A percentile compares a stretch with the other conserved stretches of the same genome.
Conservation (phyloP, 768 basidiomycete species). For the Heimioporus sp. region DNA sequence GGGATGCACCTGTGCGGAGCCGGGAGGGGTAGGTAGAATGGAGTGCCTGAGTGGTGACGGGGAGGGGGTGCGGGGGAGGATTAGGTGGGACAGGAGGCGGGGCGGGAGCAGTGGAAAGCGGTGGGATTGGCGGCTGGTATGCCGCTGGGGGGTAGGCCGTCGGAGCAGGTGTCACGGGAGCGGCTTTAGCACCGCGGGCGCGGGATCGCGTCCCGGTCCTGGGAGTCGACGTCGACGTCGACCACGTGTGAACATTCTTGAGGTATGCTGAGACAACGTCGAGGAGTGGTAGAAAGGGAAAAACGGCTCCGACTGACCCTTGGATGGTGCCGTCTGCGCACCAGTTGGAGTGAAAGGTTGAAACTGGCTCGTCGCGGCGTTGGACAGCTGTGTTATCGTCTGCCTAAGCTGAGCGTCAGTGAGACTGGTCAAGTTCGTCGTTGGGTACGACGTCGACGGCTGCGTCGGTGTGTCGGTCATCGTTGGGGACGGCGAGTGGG, state of each 20-base stretch:
- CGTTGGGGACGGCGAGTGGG: not conserved
- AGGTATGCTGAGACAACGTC: conserved; percentile 45
- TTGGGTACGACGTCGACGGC: conserved; percentile 31
- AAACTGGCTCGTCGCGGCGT: conserved; percentile 36
- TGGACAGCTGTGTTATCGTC: conserved; percentile 54
- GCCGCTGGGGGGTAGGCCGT: conserved; percentile 36
- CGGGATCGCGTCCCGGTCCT: conserved; percentile 40
- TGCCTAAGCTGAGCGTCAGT: conserved; percentile 63
- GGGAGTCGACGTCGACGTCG: conserved; percentile 52
- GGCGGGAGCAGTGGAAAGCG: conserved; percentile 24
- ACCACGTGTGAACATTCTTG: conserved; percentile 73
- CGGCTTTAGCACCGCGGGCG: conserved; percentile 35
- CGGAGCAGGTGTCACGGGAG: conserved; percentile 37
- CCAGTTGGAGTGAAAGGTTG: conserved; percentile 33
- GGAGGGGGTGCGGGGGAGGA: conserved; percentile 55
- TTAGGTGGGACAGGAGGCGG: conserved; percentile 40
- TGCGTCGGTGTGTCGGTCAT: conserved; percentile 29
- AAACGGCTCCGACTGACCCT: conserved; percentile 18
- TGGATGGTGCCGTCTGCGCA: conserved; percentile 27
- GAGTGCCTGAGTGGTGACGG: conserved; percentile 65
- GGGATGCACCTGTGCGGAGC: conserved; percentile 85
- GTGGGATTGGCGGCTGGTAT: conserved; percentile 36
- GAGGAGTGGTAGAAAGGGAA: conserved; percentile 12
- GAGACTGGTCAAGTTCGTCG: conserved; percentile 42
- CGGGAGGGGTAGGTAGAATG: conserved; percentile 85